Evolutionary conservation across 2,329 filamentous ascomycete species (phyloP), one percentile per base, ranked within the genome.

Genomic region (Cladosporium sphaerospermum): DNA sequence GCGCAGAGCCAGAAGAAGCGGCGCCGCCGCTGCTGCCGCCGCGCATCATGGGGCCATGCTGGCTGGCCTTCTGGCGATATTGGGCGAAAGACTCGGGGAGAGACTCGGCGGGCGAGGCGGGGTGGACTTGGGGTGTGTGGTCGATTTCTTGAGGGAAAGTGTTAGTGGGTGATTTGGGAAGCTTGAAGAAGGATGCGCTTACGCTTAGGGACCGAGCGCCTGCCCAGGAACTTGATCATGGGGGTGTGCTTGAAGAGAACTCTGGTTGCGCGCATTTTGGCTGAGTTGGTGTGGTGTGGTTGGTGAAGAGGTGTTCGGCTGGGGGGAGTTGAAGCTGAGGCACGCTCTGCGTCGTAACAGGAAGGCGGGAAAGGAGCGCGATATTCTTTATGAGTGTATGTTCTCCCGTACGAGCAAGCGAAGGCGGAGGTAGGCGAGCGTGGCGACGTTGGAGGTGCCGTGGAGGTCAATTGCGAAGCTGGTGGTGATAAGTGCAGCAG

Each of bases 51-150:
- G 87, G 87, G 33, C 87, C 87, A 67, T 89, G 86, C 72, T 89
- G 86, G 71, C 87, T 85, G 55, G 84, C 86, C 68, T 85, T 83
- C 71, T 88, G 81, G 67, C 87, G 85, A 78, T 91, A 91, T 64
- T 79, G 78, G 69, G 84, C 86, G 75, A 91, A 91, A 56, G 79
- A 82, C 59, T 78, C 71, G 40, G 86, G 87, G 19, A 90, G 83
- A 33, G 76, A 72, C 64, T 81, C 74, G 34, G 77, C 78, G 42
- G 86, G 85, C 28, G 85, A 84, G 56, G 84, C 85, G 37, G 87
- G 87, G 75, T 90, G 87, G 62, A 82, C 80, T 61, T 83, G 79
- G 57, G 86, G 85, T 43, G 83, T 77, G 77, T 89, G 86, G 76
- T 90, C 86, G 66, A 89, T 66, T 62, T 84, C 86, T 23, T 23